Percentiles rank a stretch among this genome's conserved stretches.
phyloP scores from a whole-genome alignment of 1,284 basidiomycete species.

The Apiotrichum mycotoxinovorans region DNA sequence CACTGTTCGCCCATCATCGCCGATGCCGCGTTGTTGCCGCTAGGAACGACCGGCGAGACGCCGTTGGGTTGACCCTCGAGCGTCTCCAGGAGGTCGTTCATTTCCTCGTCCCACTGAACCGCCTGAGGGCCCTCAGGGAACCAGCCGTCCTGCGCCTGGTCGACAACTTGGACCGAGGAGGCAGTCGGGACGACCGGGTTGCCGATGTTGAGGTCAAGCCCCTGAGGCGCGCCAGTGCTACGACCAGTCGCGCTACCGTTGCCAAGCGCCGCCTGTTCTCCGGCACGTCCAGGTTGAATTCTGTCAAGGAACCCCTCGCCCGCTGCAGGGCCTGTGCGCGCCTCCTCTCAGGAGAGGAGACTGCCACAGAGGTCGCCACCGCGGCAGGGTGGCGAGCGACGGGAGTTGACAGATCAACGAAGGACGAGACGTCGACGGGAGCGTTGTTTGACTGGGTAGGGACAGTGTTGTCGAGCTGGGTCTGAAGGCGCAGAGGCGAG shows the following conservation, averaged over 20 bases:
- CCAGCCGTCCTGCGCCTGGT: constrained; percentile 18
- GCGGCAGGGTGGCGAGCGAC: constrained; percentile 49
- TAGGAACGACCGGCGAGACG: constrained; percentile 12
- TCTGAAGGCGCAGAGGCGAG: constrained; percentile 19
- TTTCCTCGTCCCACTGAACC: constrained; percentile 26
- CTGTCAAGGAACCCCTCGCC: constrained; percentile 41
- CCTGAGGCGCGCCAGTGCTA: constrained; percentile 38
- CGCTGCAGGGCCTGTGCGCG: constrained; percentile 47
- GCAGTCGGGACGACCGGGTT: constrained; percentile 9
- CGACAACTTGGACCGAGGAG: constrained; percentile 8
- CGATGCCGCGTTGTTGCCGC: constrained; percentile 6
- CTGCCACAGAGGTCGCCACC: constrained; percentile 39
- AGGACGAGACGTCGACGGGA: constrained; percentile 20
- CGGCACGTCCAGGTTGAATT: constrained; percentile 28
- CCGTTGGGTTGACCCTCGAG: constrained; percentile 17
- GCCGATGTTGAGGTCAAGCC: constrained; percentile 30
- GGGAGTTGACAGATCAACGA: constrained; percentile 28
- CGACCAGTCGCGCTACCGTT: constrained; percentile 38
- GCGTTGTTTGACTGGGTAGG: constrained; percentile 4
- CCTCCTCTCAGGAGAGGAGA: constrained; percentile 20
- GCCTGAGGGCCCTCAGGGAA: constrained; percentile 20
- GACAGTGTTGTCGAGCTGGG: constrained; percentile 13
- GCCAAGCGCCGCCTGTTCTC: constrained; percentile 28
- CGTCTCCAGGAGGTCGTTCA: constrained; percentile 26
- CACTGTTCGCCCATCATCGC: constrained; percentile 15